Base-by-base conservation (phyloP, 2,329 filamentous ascomycete species). In the Neoascochyta sp. region DNA sequence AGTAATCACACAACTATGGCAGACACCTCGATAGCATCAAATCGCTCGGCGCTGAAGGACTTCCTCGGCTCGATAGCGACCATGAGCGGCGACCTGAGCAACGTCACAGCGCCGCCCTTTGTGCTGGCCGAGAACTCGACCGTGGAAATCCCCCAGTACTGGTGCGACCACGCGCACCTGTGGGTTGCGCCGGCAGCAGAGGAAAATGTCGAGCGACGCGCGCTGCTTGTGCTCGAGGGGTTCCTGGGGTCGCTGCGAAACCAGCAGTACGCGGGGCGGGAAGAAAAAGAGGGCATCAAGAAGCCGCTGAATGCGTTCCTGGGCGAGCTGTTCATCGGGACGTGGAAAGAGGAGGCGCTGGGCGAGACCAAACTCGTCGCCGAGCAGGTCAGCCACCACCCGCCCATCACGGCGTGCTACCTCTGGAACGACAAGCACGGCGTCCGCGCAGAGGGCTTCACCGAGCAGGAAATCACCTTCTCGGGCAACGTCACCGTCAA, bases 281-380 rank as follows among this genome's bases (percentile, higher is more conserved):
- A 58, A 7, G 60, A 64, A 18, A 51, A 45, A 14, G 61, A 67
- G 9, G 67, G 66, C 4, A 61, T 68, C 2, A 73, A 71, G 54
- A 75, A 74, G 41, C 70, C 71, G 0, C 46, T 74, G 26, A 73
- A 73, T 38, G 67, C 70, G 1, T 72, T 73, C 29, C 52, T 73
- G 2, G 69, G 69, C 0, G 69, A 73, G 32, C 30, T 72, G 1
- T 73, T 72, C 40, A 33, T 71, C 3, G 68, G 56, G 9, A 42
- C 30, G 10, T 61, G 48, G 46, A 36, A 51, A 6, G 44, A 47
- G 16, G 45, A 46, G n/a, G 55, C 60, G 21, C 45, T 57, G 13
- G 63, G 65, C 11, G 57, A 63, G 29, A 69, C 65, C 3, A 57
- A 50, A 20, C 41, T 70, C 7, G 54, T 70, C 1, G 57, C 60